Base-by-base conservation (phyloP, 2,329 filamentous ascomycete species). In the Fusarium dlaminii region DNA sequence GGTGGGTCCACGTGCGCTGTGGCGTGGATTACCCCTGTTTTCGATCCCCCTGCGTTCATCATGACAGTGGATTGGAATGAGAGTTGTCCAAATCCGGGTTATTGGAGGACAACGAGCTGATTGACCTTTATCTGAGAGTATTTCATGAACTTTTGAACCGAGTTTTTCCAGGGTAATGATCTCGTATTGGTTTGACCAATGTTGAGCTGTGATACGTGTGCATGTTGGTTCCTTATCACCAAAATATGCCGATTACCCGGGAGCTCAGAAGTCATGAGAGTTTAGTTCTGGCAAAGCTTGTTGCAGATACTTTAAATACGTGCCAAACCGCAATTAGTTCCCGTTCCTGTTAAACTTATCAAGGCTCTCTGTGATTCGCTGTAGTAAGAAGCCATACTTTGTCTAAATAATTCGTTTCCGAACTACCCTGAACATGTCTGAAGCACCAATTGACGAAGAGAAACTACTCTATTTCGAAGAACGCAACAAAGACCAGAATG, bases 1-100 rank as follows among this genome's bases (percentile, higher is more conserved):
- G 51, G 73, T 70, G 72, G 72, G 42, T 74, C 72, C 72, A 72
- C 52, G 46, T 73, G 72, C 52, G 22, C 30, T 27, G 69, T 73
- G 70, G 70, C 70, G 62, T 74, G 70, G 56, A 45, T 40, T 20
- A 49, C 58, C 70, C 71, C 63, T 69, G 67, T 46, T 43, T 24
- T 24, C 18, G 20, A 12, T 15, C 34, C 11, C 39, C 42, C 27
- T 36, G 29, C 39, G 32, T 24, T 27, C 55, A 59, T 59, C 27
- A 36, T 46, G 32, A 20, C 51, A 36, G 29, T 51, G 55, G 36
- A 42, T 67, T 51, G 64, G 60, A 70, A 70, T 70, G 59, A 24
- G 22, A 48, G 17, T 46, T 43, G 42, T 64, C 29, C 32, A 20
- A 18, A 52, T 46, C 37, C 39, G 63, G 39, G 14, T 6, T 34